A percentile compares a stretch with the other conserved stretches of the same genome.
These are phyloP conservation scores for Xylaria acuta DNA, from an alignment of 495 filamentous ascomycete genomes.

Conservation along the genomic window DNA sequence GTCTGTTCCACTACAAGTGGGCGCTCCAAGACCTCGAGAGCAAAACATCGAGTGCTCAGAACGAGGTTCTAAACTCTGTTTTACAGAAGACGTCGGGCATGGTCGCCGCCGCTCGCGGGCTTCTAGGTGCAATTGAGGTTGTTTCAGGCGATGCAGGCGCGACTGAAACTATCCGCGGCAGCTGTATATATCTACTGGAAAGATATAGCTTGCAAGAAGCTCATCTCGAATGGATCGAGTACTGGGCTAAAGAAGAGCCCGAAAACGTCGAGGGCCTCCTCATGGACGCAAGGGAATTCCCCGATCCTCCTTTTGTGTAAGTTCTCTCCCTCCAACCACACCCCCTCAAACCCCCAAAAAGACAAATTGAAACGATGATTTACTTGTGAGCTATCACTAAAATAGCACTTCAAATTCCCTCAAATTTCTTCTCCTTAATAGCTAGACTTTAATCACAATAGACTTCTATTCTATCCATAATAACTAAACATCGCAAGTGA, in stretches of 20 bases:
- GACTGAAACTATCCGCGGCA: not conserved
- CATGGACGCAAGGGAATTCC: not conserved
- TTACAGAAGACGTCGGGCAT: too few species aligned
- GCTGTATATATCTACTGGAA: not conserved
- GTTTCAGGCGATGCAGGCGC: too few species aligned
- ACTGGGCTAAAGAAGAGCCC: not conserved
- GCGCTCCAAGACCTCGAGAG: too few species aligned
- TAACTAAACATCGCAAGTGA: not conserved
- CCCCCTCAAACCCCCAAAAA: too few species aligned
- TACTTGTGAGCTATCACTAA: too few species aligned
- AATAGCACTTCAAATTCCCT: not conserved
- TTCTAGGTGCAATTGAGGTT: too few species aligned
- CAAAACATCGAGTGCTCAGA: too few species aligned
- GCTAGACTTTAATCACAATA: not conserved
- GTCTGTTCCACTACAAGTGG: too few species aligned
- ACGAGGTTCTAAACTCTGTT: too few species aligned
- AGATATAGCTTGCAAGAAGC: not conserved
- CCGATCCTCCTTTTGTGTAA: not conserved
- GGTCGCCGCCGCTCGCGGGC: too few species aligned
- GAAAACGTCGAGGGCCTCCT: not conserved
- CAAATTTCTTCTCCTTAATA: not conserved
- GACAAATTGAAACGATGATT: too few species aligned
- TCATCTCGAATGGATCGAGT: not conserved
- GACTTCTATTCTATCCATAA: not conserved
- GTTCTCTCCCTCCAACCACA: too few species aligned